Conservation (phyloP, 345 rosid species). For the Eucalyptus polybractea region DNA sequence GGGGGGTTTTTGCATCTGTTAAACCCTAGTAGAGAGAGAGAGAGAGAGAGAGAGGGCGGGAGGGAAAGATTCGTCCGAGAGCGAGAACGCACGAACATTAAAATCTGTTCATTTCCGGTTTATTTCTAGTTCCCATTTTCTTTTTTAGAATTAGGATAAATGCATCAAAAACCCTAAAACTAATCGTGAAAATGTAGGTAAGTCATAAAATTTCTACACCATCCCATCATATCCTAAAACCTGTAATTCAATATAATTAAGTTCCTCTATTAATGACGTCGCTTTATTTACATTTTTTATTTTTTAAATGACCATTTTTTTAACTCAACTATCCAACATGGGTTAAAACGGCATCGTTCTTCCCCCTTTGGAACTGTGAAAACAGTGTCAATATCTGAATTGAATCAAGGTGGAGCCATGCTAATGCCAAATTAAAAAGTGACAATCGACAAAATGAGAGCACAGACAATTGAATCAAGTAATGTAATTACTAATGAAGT, state of each 20-base stretch:
- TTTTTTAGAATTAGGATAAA: neutral
- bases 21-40: neutral
- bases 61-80: neutral
- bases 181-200: neutral
- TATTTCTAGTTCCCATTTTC: neutral
- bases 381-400: fast-evolving
- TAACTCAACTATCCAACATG: fast-evolving
- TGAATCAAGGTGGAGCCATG: neutral
- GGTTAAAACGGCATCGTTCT: fast-evolving
- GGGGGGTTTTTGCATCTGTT: neutral
- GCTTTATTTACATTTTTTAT: neutral
- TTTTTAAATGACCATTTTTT: fast-evolving
- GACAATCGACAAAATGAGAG: fast-evolving
- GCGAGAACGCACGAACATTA: neutral
- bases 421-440: neutral
- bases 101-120: neutral
- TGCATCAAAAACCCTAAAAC: neutral
- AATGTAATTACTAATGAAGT: fast-evolving
- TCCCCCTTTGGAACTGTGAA: fast-evolving
- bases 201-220: fast-evolving
- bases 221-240: neutral
- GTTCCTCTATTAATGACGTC: fast-evolving
- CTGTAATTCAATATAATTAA: fast-evolving
- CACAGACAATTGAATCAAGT: fast-evolving
- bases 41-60: too few relatives aligned